Evolutionary conservation across 2,329 filamentous ascomycete genomes (phyloP).

Genomic region (Pyricularia pennisetigena): DNA sequence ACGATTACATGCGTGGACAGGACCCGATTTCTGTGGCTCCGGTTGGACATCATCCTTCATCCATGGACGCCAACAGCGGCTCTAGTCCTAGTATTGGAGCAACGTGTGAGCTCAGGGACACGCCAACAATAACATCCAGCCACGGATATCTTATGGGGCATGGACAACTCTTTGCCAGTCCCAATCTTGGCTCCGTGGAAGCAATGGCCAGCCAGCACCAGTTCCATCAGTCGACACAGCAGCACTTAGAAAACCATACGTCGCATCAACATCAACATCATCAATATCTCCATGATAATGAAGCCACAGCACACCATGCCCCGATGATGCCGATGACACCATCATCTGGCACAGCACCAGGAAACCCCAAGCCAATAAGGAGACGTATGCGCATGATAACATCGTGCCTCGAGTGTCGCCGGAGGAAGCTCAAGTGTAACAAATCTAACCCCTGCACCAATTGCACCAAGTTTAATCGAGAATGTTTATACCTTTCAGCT

Average conservation of each 20-base stretch:
- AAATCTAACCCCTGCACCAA: slow-evolving; percentile 63
- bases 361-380: slow-evolving; percentile 34
- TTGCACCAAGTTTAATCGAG: slow-evolving; percentile 43
- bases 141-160: not conserved
- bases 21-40: not conserved
- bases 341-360: not conserved
- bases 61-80: not conserved
- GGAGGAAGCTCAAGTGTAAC: slow-evolving; percentile 71
- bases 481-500: slow-evolving; percentile 55
- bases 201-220: not conserved
- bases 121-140: not conserved
- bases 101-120: not conserved
- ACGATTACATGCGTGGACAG: not conserved
- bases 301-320: not conserved
- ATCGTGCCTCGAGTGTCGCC: slow-evolving; percentile 61
- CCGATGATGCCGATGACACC: not conserved
- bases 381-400: slow-evolving; percentile 57
- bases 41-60: not conserved
- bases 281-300: not conserved
- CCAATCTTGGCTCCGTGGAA: not conserved
- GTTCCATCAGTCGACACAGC: slow-evolving; percentile 2
- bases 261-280: not conserved
- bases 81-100: not conserved
- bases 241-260: slow-evolving; percentile 3
- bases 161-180: not conserved